phyloP scores from a whole-genome alignment of 2,329 filamentous ascomycete species.

The Penicillium aurantiogriseum region DNA sequence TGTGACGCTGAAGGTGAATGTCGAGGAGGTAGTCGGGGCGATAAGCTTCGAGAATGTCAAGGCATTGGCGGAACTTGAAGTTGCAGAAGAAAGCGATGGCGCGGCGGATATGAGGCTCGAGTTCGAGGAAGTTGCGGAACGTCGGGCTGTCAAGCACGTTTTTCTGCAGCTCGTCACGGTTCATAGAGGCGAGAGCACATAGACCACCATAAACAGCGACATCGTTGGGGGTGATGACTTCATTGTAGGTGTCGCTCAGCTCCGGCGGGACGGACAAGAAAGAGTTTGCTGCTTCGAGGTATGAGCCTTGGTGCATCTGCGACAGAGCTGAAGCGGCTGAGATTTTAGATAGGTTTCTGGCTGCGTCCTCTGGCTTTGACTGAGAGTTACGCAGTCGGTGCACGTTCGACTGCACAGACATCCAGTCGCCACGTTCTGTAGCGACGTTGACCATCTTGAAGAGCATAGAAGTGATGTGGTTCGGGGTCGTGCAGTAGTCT shows the following conservation, averaged over 20 bases:
- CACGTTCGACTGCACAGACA: slow-evolving; percentile 62
- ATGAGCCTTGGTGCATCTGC: slow-evolving; percentile 57
- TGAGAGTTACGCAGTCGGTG: slow-evolving; percentile 55
- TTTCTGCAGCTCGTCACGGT: slow-evolving; percentile 69
- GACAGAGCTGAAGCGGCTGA: slow-evolving; percentile 61
- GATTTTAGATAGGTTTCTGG: slow-evolving; percentile 64
- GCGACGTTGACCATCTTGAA: slow-evolving; percentile 74
- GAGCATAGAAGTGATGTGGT: slow-evolving; percentile 79
- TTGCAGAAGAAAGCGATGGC: slow-evolving; percentile 87
- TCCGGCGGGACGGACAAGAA: slow-evolving; percentile 67
- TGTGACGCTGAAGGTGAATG: slow-evolving; percentile 74
- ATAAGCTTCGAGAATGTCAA: slow-evolving; percentile 78
- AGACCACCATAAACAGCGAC: slow-evolving; percentile 89
- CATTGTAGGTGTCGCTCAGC: slow-evolving; percentile 60
- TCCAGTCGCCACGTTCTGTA: slow-evolving; percentile 76
- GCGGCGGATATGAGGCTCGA: slow-evolving; percentile 90
- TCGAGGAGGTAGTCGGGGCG: slow-evolving; percentile 87
- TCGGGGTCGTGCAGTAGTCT: slow-evolving; percentile 78
- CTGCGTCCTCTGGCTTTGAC: slow-evolving; percentile 57
- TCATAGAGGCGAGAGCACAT: slow-evolving; percentile 86
- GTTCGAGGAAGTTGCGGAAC: slow-evolving; percentile 85
- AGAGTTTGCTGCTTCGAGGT: slow-evolving; percentile 64
- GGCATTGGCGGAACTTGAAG: slow-evolving; percentile 81
- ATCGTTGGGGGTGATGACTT: slow-evolving; percentile 79
- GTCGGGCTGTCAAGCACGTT: slow-evolving; percentile 74